Conservation (phyloP, 768 basidiomycete genomes). For the Trametes villosa region DNA sequence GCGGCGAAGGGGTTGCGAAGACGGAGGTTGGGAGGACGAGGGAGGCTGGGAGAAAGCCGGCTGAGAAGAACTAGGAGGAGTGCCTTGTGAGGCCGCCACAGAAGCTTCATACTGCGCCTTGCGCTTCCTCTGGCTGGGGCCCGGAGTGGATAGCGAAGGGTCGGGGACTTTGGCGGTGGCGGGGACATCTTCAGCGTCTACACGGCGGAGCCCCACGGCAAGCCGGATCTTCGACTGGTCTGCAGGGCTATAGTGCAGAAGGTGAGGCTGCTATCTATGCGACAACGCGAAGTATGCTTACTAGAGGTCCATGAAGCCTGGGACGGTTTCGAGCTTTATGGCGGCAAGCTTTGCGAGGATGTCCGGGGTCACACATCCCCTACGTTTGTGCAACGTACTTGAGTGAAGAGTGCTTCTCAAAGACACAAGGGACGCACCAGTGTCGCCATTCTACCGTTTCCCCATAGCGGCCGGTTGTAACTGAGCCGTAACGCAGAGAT, state of each 20-base stretch:
- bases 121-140: conserved; percentile 49
- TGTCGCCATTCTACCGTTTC: conserved; percentile 78
- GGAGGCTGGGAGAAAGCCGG: conserved; percentile 18
- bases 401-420: conserved; percentile 7
- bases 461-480: conserved; percentile 48
- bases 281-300: conserved; percentile 34
- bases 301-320: conserved; percentile 58
- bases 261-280: not conserved
- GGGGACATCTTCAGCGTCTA: conserved; percentile 65
- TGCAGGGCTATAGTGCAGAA: conserved; percentile 43
- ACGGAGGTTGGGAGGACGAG: conserved; percentile 8
- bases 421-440: conserved; percentile 51
- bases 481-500: conserved; percentile 67
- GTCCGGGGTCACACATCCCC: conserved; percentile 72
- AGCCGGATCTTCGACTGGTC: conserved; percentile 67
- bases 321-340: conserved; percentile 44
- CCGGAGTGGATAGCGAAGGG: conserved; percentile 18
- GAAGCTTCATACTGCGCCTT: conserved; percentile 39
- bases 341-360: conserved; percentile 56
- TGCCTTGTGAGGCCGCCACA: conserved; percentile 18
- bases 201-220: conserved; percentile 56
- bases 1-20: conserved; percentile 26
- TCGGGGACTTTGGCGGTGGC: conserved; percentile 39
- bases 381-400: conserved; percentile 30
- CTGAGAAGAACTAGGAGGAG: conserved; percentile 25